Base-by-base conservation (phyloP, 768 basidiomycete genomes). In the Kwoniella pini region DNA sequence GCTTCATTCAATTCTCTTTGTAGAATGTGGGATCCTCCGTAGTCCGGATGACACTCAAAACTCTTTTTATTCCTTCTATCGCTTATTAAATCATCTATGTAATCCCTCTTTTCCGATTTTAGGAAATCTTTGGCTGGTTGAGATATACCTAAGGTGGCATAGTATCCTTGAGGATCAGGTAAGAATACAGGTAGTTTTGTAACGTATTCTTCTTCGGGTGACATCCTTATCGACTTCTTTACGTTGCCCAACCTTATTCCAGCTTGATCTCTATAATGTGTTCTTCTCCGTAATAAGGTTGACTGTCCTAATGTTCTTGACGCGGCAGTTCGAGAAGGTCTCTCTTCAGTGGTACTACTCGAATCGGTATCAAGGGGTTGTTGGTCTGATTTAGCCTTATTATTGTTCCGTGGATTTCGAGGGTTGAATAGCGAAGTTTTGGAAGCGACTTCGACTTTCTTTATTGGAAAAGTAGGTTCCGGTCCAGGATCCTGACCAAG, bases 161-260 rank as follows among this genome's bases (percentile, higher is more conserved):
- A 65, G 26, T 39, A 51, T 5, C 63, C 49, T 33, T 52, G 57
- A 4, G 49, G 58, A 58, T 65, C 63, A 12, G 57, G 52, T 26
- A 64, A 28, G 10, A 57, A 30, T 3, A 10, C 52, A 6, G 55
- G 50, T 11, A 42, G 26, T 30, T 44, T 64, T 3, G 48, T 30
- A 6, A 50, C 24, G 19, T 31, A 50, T 50, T 50, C 48, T 22
- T 31, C 30, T 12, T 50, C 48, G 12, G 48, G 48, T 10, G 48
- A 30, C 30, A 50, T 6, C n/a, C 30, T 50, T n/a, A 50, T 50
- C 15, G 48, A 50, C 31, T 28, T 50, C 24, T 12, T 31, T 6
- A 50, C 27, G n/a, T 50, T 50, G 19, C 27, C 27, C 30, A 50
- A 21, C 17, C 48, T 30, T 15, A 50, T 50, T 3, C 27, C 28